A percentile compares a stretch with the other conserved stretches of the same genome.
Evolutionary conservation across 345 rosid genomes (phyloP).

Genomic region (Pistacia vera): DNA sequence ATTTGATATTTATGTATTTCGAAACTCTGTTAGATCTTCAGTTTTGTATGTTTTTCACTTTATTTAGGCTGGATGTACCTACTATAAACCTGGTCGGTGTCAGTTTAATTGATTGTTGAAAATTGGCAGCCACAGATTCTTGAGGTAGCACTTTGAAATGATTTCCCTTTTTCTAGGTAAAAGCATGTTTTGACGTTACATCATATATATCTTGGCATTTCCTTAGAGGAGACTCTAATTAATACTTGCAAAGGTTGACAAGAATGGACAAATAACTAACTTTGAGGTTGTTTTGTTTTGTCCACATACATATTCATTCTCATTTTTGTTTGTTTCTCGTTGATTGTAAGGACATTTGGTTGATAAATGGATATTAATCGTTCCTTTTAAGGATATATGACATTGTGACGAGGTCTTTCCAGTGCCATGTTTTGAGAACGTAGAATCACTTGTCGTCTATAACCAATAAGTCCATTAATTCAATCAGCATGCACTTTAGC

Average conservation of each 20-base stretch:
- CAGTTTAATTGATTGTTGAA: constrained; percentile 7
- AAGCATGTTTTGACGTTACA: neutral
- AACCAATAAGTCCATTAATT: neutral
- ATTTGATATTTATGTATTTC: neutral
- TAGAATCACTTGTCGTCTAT: neutral
- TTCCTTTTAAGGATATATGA: neutral
- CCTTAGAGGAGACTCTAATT: neutral
- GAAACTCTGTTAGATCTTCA: neutral
- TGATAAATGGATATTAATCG: neutral
- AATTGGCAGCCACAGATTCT: neutral
- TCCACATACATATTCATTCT: constrained; percentile 4
- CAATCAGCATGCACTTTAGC: neutral
- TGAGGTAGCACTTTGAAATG: neutral
- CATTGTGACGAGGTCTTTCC: neutral
- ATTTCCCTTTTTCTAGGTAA: neutral
- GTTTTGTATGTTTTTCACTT: neutral
- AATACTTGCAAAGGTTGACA: neutral
- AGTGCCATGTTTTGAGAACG: neutral
- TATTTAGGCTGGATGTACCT: neutral
- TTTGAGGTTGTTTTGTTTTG: neutral
- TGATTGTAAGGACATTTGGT: neutral
- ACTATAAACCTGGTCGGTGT: neutral
- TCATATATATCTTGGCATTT: neutral
- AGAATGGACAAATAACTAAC: constrained; percentile 3
- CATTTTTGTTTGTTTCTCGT: neutral